Percentiles rank a stretch among this genome's conserved stretches.
phyloP scores from a whole-genome alignment of 1,284 basidiomycete genomes.

The Xerocomus amazonicus region DNA sequence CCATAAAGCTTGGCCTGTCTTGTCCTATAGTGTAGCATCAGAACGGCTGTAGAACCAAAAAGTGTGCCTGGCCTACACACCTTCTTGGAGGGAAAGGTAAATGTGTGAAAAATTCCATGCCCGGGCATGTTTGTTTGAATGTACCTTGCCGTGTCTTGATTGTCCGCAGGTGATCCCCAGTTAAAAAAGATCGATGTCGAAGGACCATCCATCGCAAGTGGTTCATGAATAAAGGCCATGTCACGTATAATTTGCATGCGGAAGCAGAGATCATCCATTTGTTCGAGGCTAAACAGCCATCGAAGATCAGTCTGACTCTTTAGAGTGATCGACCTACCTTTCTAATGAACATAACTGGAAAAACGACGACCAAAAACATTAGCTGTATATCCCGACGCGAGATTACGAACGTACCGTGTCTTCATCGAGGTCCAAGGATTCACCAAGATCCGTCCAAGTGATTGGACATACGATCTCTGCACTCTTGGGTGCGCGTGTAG shows the following conservation, averaged over 20 bases:
- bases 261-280: slow-evolving; percentile 33
- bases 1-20: slow-evolving; percentile 32
- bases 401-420: slow-evolving; percentile 23
- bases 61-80: slow-evolving; percentile 28
- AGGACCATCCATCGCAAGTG: slow-evolving; percentile 48
- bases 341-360: slow-evolving; percentile 32
- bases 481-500: slow-evolving; percentile 24
- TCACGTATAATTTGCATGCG: slow-evolving; percentile 36
- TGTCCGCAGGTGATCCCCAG: slow-evolving; percentile 42
- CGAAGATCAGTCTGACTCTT: not conserved
- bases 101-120: slow-evolving; percentile 41
- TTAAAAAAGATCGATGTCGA: slow-evolving; percentile 45
- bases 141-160: slow-evolving; percentile 32
- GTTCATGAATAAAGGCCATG: slow-evolving; percentile 50
- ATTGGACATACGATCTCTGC: slow-evolving; percentile 32
- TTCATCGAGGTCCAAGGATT: slow-evolving; percentile 21
- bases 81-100: slow-evolving; percentile 42
- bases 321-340: slow-evolving; percentile 16
- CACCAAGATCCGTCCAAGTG: slow-evolving; percentile 21
- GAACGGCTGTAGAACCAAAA: not conserved
- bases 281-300: slow-evolving; percentile 31
- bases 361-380: not conserved
- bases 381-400: not conserved
- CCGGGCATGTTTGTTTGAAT: slow-evolving; percentile 28
- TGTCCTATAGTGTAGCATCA: slow-evolving; percentile 29